Conservation (phyloP, 164 flowering plant species). For the Macadamia integrifolia region DNA sequence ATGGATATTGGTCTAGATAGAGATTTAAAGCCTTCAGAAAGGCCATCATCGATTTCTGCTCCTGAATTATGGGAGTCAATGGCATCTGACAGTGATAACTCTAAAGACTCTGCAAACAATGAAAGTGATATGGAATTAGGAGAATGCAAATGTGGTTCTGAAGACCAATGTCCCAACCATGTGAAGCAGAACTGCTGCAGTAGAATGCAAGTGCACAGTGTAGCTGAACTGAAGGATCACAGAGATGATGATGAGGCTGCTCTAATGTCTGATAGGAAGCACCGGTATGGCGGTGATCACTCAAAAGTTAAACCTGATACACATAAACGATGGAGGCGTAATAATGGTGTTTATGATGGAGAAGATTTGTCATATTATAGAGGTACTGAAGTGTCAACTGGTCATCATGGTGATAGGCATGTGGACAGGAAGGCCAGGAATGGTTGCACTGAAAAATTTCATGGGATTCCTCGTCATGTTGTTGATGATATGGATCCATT, state of each 20-base stretch:
- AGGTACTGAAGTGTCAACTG: slow-evolving; percentile 13
- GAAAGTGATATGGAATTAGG: slow-evolving; percentile 11
- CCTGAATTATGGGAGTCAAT: slow-evolving; percentile 13
- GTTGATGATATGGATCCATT: slow-evolving; percentile 15
- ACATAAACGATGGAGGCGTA: slow-evolving; percentile 13
- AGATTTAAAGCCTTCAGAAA: slow-evolving; percentile 11
- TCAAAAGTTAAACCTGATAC: slow-evolving; percentile 10
- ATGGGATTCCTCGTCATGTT: slow-evolving; percentile 14
- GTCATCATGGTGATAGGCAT: slow-evolving; percentile 16
- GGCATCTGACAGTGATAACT: slow-evolving; percentile 12
- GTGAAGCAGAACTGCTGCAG: slow-evolving; percentile 9
- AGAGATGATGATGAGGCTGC: slow-evolving; percentile 15
- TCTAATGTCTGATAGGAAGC: slow-evolving; percentile 11
- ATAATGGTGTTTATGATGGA: slow-evolving; percentile 13
- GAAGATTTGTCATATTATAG: slow-evolving; percentile 22
- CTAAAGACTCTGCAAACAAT: slow-evolving; percentile 20
- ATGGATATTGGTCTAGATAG: slow-evolving; percentile 13
- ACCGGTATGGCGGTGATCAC: slow-evolving; percentile 11
- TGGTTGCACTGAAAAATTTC: slow-evolving; percentile 11
- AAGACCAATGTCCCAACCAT: slow-evolving; percentile 9
- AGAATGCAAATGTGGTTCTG: slow-evolving; percentile 9
- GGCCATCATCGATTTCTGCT: slow-evolving; percentile 18
- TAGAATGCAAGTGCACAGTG: slow-evolving; percentile 14
- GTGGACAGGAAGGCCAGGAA: slow-evolving; percentile 10
- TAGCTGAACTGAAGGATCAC: slow-evolving; percentile 11